Evolutionary conservation across 805 yeast species (phyloP).

Genomic region (Lipomyces orientalis): DNA sequence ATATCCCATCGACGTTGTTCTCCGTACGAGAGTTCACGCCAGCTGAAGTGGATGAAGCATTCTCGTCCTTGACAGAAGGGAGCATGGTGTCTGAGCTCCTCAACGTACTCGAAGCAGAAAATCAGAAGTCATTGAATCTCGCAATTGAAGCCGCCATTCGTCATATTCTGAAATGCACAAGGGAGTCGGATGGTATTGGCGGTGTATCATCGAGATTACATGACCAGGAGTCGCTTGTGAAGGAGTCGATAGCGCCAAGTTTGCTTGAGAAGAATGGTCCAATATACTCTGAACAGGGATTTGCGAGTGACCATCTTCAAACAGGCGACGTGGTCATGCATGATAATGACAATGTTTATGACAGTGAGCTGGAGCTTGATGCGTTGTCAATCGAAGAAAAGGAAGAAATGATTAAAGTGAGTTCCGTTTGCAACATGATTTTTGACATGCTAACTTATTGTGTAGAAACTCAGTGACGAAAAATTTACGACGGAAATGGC

Average conservation of each 20-base stretch:
- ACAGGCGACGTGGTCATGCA: constrained; percentile 1
- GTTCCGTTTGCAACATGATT: background rate
- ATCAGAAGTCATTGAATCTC: constrained; percentile 13
- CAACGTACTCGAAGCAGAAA: constrained; percentile 28
- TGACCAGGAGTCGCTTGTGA: background rate
- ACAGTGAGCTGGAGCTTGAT: constrained; percentile 4
- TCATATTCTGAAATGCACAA: constrained; percentile 17
- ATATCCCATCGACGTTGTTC: constrained; percentile 14
- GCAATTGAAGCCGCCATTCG: constrained; percentile 14
- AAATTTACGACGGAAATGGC: background rate
- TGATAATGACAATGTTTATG: background rate
- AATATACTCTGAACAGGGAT: background rate
- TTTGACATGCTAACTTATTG: background rate
- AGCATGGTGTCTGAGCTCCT: constrained; percentile 24
- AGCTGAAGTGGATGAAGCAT: constrained; percentile 14
- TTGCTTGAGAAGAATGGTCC: background rate
- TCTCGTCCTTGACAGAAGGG: constrained; percentile 10
- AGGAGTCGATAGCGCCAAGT: background rate
- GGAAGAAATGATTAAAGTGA: constrained; percentile 7
- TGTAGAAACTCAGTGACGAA: constrained; percentile 1
- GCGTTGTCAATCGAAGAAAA: constrained; percentile 2
- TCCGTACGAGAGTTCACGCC: constrained; percentile 15
- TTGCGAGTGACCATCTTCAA: background rate
- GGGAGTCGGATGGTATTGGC: constrained; percentile 21
- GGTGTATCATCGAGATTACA: background rate